Percentiles rank a stretch among this genome's conserved stretches.
These are phyloP conservation scores for Leccinum imitatum DNA, from an alignment of 768 basidiomycete species.

Conservation along the genomic window DNA sequence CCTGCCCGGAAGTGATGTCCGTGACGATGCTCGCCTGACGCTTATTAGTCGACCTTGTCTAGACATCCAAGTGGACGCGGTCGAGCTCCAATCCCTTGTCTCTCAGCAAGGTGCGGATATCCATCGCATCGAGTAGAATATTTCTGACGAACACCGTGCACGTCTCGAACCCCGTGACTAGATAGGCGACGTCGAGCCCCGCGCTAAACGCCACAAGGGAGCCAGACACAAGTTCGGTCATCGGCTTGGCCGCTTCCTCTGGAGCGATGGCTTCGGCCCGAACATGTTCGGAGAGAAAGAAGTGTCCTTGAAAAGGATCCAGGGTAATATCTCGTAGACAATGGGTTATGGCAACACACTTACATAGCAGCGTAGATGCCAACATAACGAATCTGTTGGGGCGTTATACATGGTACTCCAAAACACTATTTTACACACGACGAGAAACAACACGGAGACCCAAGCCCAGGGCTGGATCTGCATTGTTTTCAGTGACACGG, in stretches of 20 bases:
- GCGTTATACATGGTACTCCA: too few species aligned
- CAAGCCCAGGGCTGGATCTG: too few species aligned
- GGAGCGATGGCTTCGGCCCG: constrained; percentile 15
- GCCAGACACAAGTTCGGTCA: constrained; percentile 44
- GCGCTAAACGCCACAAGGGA: constrained; percentile 51
- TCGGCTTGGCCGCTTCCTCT: constrained; percentile 27
- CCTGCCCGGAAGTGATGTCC: constrained; percentile 40
- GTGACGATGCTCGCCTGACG: constrained; percentile 45
- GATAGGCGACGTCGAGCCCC: constrained; percentile 43
- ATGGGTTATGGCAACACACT: too few species aligned
- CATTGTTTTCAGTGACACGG: too few species aligned
- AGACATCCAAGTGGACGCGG: constrained; percentile 36
- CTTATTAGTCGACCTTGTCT: constrained; percentile 26
- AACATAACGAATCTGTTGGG: too few species aligned
- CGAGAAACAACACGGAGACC: too few species aligned
- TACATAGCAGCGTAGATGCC: too few species aligned
- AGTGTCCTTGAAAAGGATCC: too few species aligned
- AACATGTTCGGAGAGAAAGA: neutral
- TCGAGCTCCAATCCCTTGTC: constrained; percentile 42
- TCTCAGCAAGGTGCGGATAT: constrained; percentile 41
- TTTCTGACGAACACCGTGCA: constrained; percentile 47
- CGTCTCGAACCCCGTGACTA: constrained; percentile 53
- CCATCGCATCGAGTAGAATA: constrained; percentile 43
- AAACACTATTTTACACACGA: too few species aligned
- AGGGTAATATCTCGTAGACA: too few species aligned